Percentiles rank a stretch among this genome's conserved stretches.
These are phyloP conservation scores for Leccinum subgranulosum DNA, from an alignment of 768 basidiomycete species.

Conservation along the genomic window DNA sequence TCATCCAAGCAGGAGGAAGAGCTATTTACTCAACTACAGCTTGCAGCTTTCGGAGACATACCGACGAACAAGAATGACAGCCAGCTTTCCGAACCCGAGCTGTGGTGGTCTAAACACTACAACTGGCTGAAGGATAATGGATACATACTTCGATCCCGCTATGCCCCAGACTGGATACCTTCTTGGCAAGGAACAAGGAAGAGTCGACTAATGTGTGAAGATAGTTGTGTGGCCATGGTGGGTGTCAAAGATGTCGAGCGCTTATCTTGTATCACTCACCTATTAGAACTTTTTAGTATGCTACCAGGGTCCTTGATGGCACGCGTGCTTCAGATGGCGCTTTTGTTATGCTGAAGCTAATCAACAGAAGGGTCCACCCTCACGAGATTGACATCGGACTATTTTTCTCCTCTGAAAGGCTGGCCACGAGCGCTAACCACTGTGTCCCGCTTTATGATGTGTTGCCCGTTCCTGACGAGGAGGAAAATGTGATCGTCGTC, in stretches of 20 bases:
- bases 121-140: conserved; percentile 12
- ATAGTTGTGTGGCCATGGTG: no score
- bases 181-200: neutral
- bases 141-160: conserved; percentile 6
- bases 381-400: conserved; percentile 31
- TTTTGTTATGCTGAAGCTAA: conserved; percentile 30
- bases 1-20: neutral
- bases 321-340: conserved; percentile 25
- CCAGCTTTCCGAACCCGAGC: conserved; percentile 5
- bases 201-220: no score
- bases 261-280: no score
- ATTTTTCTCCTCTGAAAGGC: conserved; percentile 10
- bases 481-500: conserved; percentile 14
- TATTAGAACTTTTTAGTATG: neutral
- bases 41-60: neutral
- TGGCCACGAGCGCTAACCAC: conserved; percentile 25
- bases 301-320: conserved; percentile 26
- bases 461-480: conserved; percentile 9
- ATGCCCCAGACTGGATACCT: no score
- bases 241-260: no score
- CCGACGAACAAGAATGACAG: neutral
- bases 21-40: neutral
- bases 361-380: conserved; percentile 13
- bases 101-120: conserved; percentile 14
- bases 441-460: conserved; percentile 33